A percentile compares a stretch with the other conserved stretches of the same genome.
These are phyloP conservation scores for Metschnikowia colocasiae DNA, from an alignment of 805 yeast species.

Conservation along the genomic window DNA sequence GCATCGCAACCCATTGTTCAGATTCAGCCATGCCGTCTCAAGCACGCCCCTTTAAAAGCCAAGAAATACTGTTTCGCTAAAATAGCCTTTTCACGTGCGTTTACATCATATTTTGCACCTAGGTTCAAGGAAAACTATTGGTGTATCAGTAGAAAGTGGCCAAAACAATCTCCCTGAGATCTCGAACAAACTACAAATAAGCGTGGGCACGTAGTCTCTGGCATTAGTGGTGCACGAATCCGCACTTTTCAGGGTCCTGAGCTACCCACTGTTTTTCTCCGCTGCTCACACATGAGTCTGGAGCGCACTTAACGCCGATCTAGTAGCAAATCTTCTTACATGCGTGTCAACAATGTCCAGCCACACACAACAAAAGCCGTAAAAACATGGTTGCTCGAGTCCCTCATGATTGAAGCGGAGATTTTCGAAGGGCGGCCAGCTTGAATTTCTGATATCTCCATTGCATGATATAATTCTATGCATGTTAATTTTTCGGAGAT, in stretches of 20 bases:
- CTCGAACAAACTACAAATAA: not conserved
- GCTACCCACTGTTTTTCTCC: not conserved
- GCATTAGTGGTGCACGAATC: not conserved
- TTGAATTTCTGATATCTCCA: not conserved
- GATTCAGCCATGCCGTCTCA: not conserved
- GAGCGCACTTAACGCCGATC: not conserved
- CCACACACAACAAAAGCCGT: not conserved
- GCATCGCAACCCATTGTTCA: not conserved
- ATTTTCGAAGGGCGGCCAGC: not conserved
- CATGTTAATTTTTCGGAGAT: not conserved
- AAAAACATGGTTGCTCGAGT: not conserved
- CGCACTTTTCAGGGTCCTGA: not conserved
- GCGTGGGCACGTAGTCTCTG: no score
- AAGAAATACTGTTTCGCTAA: not conserved
- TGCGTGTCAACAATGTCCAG: constrained; percentile 1
- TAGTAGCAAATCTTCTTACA: not conserved
- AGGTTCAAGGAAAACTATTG: not conserved
- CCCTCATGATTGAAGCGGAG: not conserved
- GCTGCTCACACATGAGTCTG: not conserved
- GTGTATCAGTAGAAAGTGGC: not conserved
- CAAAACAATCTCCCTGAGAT: not conserved
- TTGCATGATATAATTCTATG: not conserved
- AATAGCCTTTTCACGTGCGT: not conserved
- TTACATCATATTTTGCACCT: not conserved
- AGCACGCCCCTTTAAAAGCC: constrained; percentile 1